Percentiles rank a stretch among this genome's conserved stretches.
Conservation (phyloP, 2,329 filamentous ascomycete species). For the Botrytis fragariae region DNA sequence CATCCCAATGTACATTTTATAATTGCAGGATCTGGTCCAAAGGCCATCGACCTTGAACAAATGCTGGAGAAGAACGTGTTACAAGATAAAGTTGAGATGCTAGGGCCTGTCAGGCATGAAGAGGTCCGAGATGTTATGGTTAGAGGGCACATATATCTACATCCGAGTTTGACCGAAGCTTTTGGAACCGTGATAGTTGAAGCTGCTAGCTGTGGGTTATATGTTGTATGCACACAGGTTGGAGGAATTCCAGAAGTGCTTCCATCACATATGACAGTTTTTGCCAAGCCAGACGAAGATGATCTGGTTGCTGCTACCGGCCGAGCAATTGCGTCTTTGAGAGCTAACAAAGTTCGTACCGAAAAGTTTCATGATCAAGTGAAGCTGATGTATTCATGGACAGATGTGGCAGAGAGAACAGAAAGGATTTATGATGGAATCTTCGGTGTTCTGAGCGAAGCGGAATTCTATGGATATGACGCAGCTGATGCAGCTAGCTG, state of each 20-base stretch:
- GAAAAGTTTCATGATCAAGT: slow-evolving; percentile 97
- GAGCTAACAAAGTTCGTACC: slow-evolving; percentile 82
- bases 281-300: slow-evolving; percentile 94
- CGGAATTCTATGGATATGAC: slow-evolving; percentile 84
- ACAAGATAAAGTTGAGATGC: slow-evolving; percentile 88
- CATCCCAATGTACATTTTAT: slow-evolving; percentile 95
- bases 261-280: slow-evolving; percentile 94
- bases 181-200: slow-evolving; percentile 98
- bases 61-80: slow-evolving; percentile 95
- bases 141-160: slow-evolving; percentile 91
- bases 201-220: slow-evolving; percentile 90
- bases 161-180: slow-evolving; percentile 91
- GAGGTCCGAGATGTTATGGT: slow-evolving; percentile 98
- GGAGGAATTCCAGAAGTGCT: slow-evolving; percentile 96
- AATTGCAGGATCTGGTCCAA: slow-evolving; percentile 92
- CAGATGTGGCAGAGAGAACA: slow-evolving; percentile 88
- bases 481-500: slow-evolving; percentile 58
- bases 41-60: slow-evolving; percentile 95
- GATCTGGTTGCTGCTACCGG: slow-evolving; percentile 88
- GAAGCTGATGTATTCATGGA: slow-evolving; percentile 98
- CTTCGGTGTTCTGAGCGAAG: slow-evolving; percentile 77
- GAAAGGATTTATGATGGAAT: slow-evolving; percentile 96
- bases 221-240: slow-evolving; percentile 94
- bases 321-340: slow-evolving; percentile 80
- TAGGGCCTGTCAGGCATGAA: slow-evolving; percentile 90